phyloP scores from a whole-genome alignment of 495 filamentous ascomycete genomes.

The Hypomontagnella monticulosa region DNA sequence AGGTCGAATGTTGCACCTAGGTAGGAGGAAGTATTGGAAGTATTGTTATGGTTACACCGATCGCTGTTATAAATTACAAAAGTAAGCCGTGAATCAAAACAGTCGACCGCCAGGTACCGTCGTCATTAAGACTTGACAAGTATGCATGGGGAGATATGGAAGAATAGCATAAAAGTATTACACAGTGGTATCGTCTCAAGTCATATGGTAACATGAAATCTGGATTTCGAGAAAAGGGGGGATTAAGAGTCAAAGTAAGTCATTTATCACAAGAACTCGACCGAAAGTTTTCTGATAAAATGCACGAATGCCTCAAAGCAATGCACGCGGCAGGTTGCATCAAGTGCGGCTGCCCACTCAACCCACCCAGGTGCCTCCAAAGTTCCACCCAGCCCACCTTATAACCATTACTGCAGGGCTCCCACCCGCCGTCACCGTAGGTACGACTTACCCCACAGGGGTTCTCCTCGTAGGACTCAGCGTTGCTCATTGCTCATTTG shows the following conservation, averaged over 20 bases:
- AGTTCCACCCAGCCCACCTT: slow-evolving; percentile 12
- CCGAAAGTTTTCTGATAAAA: slow-evolving; percentile 21
- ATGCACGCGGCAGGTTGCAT: slow-evolving; percentile 38
- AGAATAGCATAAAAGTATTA: slow-evolving; percentile 36
- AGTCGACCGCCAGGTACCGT: background rate
- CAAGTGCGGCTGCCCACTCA: slow-evolving; percentile 33
- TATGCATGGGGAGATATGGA: slow-evolving; percentile 23
- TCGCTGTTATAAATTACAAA: slow-evolving; percentile 18
- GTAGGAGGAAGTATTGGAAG: too few relatives aligned
- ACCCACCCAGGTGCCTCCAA: slow-evolving; percentile 5
- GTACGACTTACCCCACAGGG: slow-evolving; percentile 25
- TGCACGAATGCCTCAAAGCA: slow-evolving; percentile 23
- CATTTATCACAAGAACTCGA: slow-evolving; percentile 20
- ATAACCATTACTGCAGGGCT: slow-evolving; percentile 12
- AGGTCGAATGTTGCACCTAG: too few relatives aligned
- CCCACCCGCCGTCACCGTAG: background rate
- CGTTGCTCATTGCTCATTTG: too few relatives aligned
- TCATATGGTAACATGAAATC: background rate
- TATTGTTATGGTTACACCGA: slow-evolving; percentile 25
- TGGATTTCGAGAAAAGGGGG: slow-evolving; percentile 1
- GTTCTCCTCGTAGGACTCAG: background rate
- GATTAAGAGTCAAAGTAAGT: background rate
- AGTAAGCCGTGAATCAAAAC: slow-evolving; percentile 29
- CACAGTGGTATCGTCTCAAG: background rate
- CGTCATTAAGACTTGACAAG: background rate